phyloP scores from a whole-genome alignment of 805 yeast species.

The Pichia occidentalis region DNA sequence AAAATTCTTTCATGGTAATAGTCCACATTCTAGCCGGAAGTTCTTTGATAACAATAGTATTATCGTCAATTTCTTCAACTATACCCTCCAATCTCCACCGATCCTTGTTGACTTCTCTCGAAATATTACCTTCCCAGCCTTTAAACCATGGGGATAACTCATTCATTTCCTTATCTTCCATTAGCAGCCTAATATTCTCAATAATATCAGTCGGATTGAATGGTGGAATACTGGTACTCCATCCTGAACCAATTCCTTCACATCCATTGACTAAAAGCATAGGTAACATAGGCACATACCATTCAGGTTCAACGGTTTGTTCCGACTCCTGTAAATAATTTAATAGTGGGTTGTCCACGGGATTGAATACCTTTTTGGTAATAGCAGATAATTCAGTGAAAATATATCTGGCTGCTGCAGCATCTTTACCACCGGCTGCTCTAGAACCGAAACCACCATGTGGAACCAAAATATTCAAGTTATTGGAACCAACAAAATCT shows the following conservation, averaged over 20 bases:
- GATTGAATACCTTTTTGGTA: slow-evolving; percentile 70
- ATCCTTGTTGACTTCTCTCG: slow-evolving; percentile 48
- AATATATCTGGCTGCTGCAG: slow-evolving; percentile 96
- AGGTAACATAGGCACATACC: slow-evolving; percentile 92
- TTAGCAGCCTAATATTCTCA: slow-evolving; percentile 59
- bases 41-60: slow-evolving; percentile 82
- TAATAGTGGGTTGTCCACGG: slow-evolving; percentile 71
- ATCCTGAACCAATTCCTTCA: slow-evolving; percentile 98
- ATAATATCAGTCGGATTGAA: slow-evolving; percentile 84
- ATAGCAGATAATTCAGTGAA: slow-evolving; percentile 75
- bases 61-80: slow-evolving; percentile 74
- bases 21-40: slow-evolving; percentile 94
- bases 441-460: slow-evolving; percentile 96
- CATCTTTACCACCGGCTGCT: slow-evolving; percentile 96
- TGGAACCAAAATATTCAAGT: slow-evolving; percentile 76
- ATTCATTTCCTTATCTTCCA: slow-evolving; percentile 62
- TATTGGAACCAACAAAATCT: slow-evolving; percentile 89
- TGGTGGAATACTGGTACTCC: slow-evolving; percentile 92
- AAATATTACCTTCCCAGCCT: slow-evolving; percentile 89
- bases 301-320: slow-evolving; percentile 87
- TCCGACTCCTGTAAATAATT: slow-evolving; percentile 88
- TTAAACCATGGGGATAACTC: slow-evolving; percentile 90
- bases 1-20: slow-evolving; percentile 76
- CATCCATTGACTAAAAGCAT: slow-evolving; percentile 93
- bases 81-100: slow-evolving; percentile 72